phyloP scores from a whole-genome alignment of 495 filamentous ascomycete species.

The Xylaria bambusicola region DNA sequence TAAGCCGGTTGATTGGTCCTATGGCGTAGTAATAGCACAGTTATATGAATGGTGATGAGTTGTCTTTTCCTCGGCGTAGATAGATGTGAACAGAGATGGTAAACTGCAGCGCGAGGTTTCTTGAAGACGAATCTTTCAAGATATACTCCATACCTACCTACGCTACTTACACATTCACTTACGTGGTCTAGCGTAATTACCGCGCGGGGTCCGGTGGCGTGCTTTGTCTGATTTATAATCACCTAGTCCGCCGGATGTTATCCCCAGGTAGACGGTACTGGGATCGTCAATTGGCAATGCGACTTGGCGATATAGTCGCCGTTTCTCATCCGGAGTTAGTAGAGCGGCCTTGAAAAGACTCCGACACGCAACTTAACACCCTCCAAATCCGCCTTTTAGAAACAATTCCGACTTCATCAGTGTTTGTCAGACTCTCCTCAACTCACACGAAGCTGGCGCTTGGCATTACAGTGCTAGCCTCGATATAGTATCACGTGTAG shows the following conservation, averaged over 20 bases:
- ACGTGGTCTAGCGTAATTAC: neutral
- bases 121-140: too few relatives aligned
- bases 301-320: too few relatives aligned
- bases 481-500: too few relatives aligned
- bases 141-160: neutral
- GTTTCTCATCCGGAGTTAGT: too few relatives aligned
- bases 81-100: neutral
- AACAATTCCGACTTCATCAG: neutral
- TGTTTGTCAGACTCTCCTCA: too few relatives aligned
- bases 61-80: too few relatives aligned
- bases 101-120: neutral
- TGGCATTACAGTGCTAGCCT: too few relatives aligned
- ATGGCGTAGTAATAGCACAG: too few relatives aligned
- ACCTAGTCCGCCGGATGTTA: neutral
- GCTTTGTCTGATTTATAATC: constrained; percentile 11
- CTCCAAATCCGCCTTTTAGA: neutral
- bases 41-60: too few relatives aligned
- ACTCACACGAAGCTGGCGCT: too few relatives aligned
- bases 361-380: neutral
- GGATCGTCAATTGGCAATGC: too few relatives aligned
- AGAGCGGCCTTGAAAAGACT: neutral
- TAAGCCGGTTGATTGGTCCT: neutral
- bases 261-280: neutral
- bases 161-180: neutral
- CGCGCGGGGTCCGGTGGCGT: constrained; percentile 4